Base-by-base conservation (phyloP, 2,329 filamentous ascomycete species). In the Zasmidium cellare region DNA sequence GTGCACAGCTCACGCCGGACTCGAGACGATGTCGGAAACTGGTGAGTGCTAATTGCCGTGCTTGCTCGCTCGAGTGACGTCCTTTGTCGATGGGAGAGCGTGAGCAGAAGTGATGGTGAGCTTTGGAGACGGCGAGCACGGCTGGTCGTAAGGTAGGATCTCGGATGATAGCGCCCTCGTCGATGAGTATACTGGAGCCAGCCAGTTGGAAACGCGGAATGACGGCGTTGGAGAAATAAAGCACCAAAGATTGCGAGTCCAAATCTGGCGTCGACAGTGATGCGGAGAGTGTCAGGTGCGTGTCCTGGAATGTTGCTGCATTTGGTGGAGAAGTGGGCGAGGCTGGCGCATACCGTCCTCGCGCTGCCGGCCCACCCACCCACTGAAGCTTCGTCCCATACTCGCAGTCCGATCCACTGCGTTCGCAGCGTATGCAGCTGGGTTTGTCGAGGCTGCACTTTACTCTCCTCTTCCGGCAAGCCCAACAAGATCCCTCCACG, bases 401-500 rank as follows among this genome's bases (percentile, higher is more conserved):
- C 9, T 54, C 55, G 38, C 55, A 58, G 9, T 41, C 25, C 18
- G 20, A 22, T 23, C 16, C 50, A 16, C n/a, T 38, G 28, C 38
- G 24, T 20, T 45, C n/a, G 44, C 55, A 58, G n/a, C 48, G 46
- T 16, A 28, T 53, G 51, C 55, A 58, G 7, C 28, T 19, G 1
- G 55, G 55, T 11, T 41, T 44, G 6, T 23, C 35, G 19, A 54
- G 51, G 38, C 53, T 45, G 28, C 55, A 58, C 25, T 58, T 58
- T 25, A 58, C 25, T 16, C 55, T 35, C 16, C 55, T 51, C 28
- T 58, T 58, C 22, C 51, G 50, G 51, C 55, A 58, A 24, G 44
- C 14, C 45, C 51, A 54, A 45, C 55, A 58, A 18, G 55, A 58
- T 35, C 55, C 51, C 24, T 54, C 55, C 14, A 55, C 53, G 28